Percentiles rank a stretch among this genome's conserved stretches.
These are phyloP conservation scores for Hypoxylon intermedium DNA, from an alignment of 495 filamentous ascomycete genomes.

Conservation along the genomic window DNA sequence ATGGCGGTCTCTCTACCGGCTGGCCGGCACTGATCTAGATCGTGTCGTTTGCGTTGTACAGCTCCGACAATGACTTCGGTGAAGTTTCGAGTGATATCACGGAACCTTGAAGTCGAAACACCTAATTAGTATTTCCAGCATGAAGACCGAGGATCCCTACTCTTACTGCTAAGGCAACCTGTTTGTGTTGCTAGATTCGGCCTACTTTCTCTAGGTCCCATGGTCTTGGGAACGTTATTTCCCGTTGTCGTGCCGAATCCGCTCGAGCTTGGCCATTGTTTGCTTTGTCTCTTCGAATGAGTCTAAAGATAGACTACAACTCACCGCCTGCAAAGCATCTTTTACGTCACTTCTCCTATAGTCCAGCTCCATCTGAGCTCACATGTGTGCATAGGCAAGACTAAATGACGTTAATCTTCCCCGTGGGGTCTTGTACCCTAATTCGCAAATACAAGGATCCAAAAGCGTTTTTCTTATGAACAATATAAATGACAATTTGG, in stretches of 20 bases:
- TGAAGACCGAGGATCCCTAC: not conserved
- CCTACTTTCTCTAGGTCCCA: not conserved
- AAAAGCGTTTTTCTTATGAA: not conserved
- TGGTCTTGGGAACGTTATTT: not conserved
- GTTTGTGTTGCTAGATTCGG: conserved; percentile 17
- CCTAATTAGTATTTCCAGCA: not conserved
- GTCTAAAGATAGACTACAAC: conserved; percentile 3
- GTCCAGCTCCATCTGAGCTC: not conserved
- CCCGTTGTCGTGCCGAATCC: not conserved
- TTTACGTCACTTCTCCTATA: conserved; percentile 10
- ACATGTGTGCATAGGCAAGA: not conserved
- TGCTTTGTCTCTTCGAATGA: not conserved
- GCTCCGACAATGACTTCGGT: conserved; percentile 26
- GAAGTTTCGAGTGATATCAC: conserved; percentile 7
- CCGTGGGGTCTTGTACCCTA: conserved; percentile 25
- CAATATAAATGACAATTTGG: not conserved
- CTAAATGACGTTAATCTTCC: conserved; percentile 5
- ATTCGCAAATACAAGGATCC: not conserved
- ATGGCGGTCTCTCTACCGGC: conserved; percentile 4
- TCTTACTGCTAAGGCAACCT: conserved; percentile 5
- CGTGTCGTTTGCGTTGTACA: conserved; percentile 17
- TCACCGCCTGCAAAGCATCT: not conserved
- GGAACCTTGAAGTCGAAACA: not conserved
- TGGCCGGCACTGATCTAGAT: conserved; percentile 1
- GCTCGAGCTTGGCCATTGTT: not conserved